Evolutionary conservation across 768 basidiomycete genomes (phyloP).

Genomic region (Leccinum aurantiacum): DNA sequence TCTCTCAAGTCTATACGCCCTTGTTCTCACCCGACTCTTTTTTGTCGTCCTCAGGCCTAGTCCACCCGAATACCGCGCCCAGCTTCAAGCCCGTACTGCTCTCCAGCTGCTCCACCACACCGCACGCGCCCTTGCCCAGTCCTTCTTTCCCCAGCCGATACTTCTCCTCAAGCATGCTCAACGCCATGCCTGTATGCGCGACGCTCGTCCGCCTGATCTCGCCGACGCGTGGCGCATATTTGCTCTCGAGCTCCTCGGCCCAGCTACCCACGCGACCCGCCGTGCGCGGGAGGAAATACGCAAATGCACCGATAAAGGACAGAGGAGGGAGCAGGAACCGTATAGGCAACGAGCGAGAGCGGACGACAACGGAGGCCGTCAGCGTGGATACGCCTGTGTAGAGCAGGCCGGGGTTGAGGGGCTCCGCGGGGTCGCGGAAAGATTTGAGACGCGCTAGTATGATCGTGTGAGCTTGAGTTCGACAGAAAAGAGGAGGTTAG

Average conservation of each 20-base stretch:
- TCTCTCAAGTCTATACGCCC: constrained; percentile 11
- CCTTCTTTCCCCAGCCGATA: constrained; percentile 46
- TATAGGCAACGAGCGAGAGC: constrained; percentile 67
- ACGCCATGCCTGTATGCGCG: constrained; percentile 58
- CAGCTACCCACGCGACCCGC: constrained; percentile 67
- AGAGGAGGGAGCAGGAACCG: constrained; percentile 77
- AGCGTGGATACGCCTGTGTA: constrained; percentile 90
- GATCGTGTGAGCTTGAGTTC: background rate
- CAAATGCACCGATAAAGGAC: constrained; percentile 65
- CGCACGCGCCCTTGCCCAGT: constrained; percentile 44
- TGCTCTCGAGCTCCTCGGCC: constrained; percentile 66
- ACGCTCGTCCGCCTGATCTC: constrained; percentile 65
- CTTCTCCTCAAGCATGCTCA: constrained; percentile 55
- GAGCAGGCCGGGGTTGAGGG: constrained; percentile 83
- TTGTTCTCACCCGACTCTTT: constrained; percentile 18
- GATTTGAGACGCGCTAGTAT: constrained; percentile 74
- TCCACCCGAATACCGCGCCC: constrained; percentile 54
- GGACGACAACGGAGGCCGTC: constrained; percentile 82
- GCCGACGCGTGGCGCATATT: constrained; percentile 66
- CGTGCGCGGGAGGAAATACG: constrained; percentile 87
- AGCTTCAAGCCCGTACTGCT: constrained; percentile 73
- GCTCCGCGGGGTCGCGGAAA: constrained; percentile 76
- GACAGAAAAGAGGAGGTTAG: background rate
- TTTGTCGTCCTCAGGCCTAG: constrained; percentile 17
- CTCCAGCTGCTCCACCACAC: constrained; percentile 57